Conservation (phyloP, 2,329 filamentous ascomycete species). For the Zymoseptoria pseudotritici region DNA sequence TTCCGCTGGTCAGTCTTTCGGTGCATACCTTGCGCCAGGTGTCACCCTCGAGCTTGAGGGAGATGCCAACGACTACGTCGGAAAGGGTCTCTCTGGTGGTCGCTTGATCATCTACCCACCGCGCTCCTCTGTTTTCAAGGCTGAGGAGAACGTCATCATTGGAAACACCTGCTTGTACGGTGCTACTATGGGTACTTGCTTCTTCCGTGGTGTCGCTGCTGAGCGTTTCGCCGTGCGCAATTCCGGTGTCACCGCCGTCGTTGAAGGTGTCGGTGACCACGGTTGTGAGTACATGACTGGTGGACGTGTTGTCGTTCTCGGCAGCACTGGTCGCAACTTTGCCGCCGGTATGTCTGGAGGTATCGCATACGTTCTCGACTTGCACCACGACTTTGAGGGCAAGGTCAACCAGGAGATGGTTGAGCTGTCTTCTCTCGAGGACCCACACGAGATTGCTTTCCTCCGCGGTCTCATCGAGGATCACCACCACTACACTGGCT, state of each 20-base stretch:
- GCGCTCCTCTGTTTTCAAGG: slow-evolving; percentile 83
- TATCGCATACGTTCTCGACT: slow-evolving; percentile 90
- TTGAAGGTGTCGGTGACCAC: slow-evolving; percentile 93
- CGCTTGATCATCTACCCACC: slow-evolving; percentile 90
- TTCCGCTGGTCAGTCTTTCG: slow-evolving; percentile 93
- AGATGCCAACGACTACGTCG: slow-evolving; percentile 93
- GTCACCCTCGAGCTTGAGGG: slow-evolving; percentile 92
- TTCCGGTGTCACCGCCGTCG: slow-evolving; percentile 90
- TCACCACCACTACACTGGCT: slow-evolving; percentile 95
- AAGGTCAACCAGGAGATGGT: slow-evolving; percentile 99
- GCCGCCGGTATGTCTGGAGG: slow-evolving; percentile 97
- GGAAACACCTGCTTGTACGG: slow-evolving; percentile 95
- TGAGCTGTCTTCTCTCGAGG: slow-evolving; percentile 74
- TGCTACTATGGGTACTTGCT: slow-evolving; percentile 82
- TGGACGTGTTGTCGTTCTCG: slow-evolving; percentile 79
- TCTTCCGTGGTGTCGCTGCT: slow-evolving; percentile 93
- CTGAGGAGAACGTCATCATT: slow-evolving; percentile 89
- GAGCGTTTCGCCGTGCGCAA: slow-evolving; percentile 96
- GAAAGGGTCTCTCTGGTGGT: slow-evolving; percentile 90
- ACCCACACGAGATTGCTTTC: slow-evolving; percentile 81
- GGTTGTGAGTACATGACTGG: slow-evolving; percentile 99
- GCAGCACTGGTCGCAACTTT: slow-evolving; percentile 89
- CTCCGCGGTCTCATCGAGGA: slow-evolving; percentile 89
- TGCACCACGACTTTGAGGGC: slow-evolving; percentile 77
- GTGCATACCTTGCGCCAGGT: slow-evolving; percentile 86